These are phyloP conservation scores for Aegle marmelos DNA, from an alignment of 345 rosid genomes.

Conservation along the genomic window DNA sequence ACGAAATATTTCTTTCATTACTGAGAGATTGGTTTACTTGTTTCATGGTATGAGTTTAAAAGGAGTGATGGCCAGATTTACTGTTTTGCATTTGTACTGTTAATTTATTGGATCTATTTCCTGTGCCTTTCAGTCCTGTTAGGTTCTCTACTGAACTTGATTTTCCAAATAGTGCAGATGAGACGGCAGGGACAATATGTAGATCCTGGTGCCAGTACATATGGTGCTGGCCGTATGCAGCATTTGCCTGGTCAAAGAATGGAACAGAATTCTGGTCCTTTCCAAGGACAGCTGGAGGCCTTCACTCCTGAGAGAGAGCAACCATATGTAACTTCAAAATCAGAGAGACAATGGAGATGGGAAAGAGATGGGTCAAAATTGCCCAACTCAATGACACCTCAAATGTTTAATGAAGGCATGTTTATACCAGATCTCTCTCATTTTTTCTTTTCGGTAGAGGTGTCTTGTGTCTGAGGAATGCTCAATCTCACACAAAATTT, in stretches of 20 bases:
- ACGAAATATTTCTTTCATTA: neutral
- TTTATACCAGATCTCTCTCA: neutral
- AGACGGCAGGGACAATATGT: slow-evolving; percentile 66
- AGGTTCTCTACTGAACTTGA: slow-evolving; percentile 12
- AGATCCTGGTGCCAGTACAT: slow-evolving; percentile 52
- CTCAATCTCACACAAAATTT: neutral
- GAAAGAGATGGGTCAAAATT: slow-evolving; percentile 68
- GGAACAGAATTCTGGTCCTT: slow-evolving; percentile 48
- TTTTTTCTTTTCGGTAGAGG: neutral
- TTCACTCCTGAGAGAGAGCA: slow-evolving; percentile 90
- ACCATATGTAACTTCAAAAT: slow-evolving; percentile 40
- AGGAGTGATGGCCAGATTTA: neutral
- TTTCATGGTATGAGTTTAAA: neutral
- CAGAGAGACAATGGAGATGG: slow-evolving; percentile 71
- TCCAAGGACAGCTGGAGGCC: slow-evolving; percentile 82
- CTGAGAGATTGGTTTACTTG: neutral
- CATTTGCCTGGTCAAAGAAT: slow-evolving; percentile 43
- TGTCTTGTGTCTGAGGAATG: neutral
- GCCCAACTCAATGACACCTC: slow-evolving; percentile 49
- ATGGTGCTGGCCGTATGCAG: slow-evolving; percentile 61
- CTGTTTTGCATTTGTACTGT: neutral
- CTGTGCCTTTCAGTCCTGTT: slow-evolving; percentile 8
- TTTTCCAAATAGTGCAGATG: slow-evolving; percentile 33
- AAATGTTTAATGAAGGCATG: slow-evolving; percentile 59
- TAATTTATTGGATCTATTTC: slow-evolving; percentile 8